Evolutionary conservation across 306 rosid species (phyloP).

Genomic region (Malus domestica): DNA sequence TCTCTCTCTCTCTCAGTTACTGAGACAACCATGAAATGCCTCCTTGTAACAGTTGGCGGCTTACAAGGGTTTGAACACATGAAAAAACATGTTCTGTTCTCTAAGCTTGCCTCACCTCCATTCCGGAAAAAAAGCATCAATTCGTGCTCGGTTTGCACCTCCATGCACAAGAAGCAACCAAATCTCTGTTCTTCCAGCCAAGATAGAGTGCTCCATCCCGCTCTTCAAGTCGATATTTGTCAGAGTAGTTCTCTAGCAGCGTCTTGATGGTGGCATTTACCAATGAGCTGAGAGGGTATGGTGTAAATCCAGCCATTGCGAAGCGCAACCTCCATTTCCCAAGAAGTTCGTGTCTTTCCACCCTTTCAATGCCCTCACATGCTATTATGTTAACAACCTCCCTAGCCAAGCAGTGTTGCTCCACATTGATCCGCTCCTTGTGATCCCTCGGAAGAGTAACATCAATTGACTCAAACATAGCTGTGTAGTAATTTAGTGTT

Average conservation of each 20-base stretch:
- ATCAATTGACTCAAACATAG: slow-evolving; percentile 93
- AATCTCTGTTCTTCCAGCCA: slow-evolving; percentile 94
- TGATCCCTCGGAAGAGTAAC: slow-evolving; percentile 67
- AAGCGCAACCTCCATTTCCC: slow-evolving; percentile 88
- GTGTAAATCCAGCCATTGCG: slow-evolving; percentile 87
- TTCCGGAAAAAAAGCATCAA: neutral
- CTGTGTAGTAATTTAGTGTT: slow-evolving; percentile 64
- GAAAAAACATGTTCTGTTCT: neutral
- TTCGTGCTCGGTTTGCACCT: slow-evolving; percentile 32
- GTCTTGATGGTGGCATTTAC: slow-evolving; percentile 85
- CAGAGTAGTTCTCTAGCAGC: slow-evolving; percentile 64
- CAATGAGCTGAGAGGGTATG: slow-evolving; percentile 77
- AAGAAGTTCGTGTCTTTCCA: slow-evolving; percentile 80
- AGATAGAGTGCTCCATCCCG: slow-evolving; percentile 82
- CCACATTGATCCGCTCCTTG: slow-evolving; percentile 79
- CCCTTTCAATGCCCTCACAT: slow-evolving; percentile 88
- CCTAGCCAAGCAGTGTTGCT: slow-evolving; percentile 95
- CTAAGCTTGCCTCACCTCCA: neutral
- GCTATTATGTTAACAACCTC: slow-evolving; percentile 92
- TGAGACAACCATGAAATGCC: neutral
- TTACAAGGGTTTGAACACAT: neutral
- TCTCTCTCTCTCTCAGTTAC: neutral
- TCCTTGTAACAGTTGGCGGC: slow-evolving; percentile 12
- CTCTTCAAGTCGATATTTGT: slow-evolving; percentile 73
- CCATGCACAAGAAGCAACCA: slow-evolving; percentile 98